phyloP scores from a whole-genome alignment of 2,329 filamentous ascomycete species.

The Trichoderma koningii region DNA sequence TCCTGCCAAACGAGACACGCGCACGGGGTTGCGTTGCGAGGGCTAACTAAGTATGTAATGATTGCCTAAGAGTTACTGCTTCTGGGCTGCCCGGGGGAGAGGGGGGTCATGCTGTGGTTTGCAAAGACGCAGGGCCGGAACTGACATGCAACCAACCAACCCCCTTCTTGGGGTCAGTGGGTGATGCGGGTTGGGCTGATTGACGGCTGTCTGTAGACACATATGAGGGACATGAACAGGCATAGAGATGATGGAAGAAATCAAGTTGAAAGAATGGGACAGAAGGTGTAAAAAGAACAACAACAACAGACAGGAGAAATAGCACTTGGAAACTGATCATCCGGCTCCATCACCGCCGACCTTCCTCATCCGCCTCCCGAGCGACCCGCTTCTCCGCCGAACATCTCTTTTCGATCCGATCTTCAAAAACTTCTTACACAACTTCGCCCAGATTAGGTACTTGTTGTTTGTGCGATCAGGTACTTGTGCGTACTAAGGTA shows the following conservation, averaged over 20 bases:
- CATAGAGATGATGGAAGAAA: background rate
- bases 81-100: background rate
- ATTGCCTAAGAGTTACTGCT: constrained; percentile 26
- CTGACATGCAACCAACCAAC: too few species aligned
- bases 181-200: too few species aligned
- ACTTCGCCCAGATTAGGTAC: too few species aligned
- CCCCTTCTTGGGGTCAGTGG: too few species aligned
- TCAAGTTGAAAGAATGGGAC: too few species aligned
- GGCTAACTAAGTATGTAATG: constrained; percentile 24
- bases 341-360: constrained; percentile 17
- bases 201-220: too few species aligned
- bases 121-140: background rate
- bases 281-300: background rate
- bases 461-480: too few species aligned
- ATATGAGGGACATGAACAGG: too few species aligned
- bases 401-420: constrained; percentile 3
- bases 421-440: too few species aligned
- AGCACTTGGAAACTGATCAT: too few species aligned
- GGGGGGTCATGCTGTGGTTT: constrained; percentile 12
- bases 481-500: too few species aligned
- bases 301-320: background rate
- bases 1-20: background rate
- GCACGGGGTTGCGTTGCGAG: too few species aligned
- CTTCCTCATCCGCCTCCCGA: constrained; percentile 26
- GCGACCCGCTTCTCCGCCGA: constrained; percentile 23